These are phyloP conservation scores for Taphrina betulina DNA, from an alignment of 1,139 yeast species.

Conservation along the genomic window DNA sequence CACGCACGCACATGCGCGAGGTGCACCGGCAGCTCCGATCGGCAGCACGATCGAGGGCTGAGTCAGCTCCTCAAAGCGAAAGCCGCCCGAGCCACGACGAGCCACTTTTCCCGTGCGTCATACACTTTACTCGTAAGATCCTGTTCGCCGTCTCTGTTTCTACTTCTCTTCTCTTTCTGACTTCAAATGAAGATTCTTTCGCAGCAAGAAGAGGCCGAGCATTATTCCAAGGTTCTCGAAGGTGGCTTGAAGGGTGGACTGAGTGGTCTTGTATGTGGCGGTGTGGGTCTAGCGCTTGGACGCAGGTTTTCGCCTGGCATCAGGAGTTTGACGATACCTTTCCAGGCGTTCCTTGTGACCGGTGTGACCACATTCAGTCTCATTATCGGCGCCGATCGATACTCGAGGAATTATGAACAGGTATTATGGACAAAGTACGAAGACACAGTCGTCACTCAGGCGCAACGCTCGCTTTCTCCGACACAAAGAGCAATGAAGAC, in stretches of 20 bases:
- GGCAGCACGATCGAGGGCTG: too few relatives aligned
- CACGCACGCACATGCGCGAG: too few relatives aligned
- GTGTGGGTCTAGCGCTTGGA: constrained; percentile 18
- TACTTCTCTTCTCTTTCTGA: too few relatives aligned
- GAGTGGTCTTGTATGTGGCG: constrained; percentile 8
- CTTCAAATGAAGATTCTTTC: constrained; percentile 31
- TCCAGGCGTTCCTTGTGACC: constrained; percentile 30
- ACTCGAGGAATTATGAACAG: constrained; percentile 26
- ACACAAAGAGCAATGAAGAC: constrained; percentile 12
- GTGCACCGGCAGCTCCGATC: too few relatives aligned
- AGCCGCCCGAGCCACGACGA: too few relatives aligned
- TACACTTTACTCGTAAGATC: too few relatives aligned
- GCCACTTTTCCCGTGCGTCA: too few relatives aligned
- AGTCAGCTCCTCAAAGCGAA: too few relatives aligned
- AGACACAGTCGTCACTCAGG: constrained; percentile 8
- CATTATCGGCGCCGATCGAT: constrained; percentile 32
- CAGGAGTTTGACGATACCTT: constrained; percentile 21
- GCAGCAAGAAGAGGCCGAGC: constrained; percentile 25
- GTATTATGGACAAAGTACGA: constrained; percentile 9
- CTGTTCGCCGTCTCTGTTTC: too few relatives aligned
- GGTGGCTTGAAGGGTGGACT: constrained; percentile 19
- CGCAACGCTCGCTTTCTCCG: constrained; percentile 18
- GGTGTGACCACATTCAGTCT: constrained; percentile 19
- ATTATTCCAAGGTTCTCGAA: constrained; percentile 23
- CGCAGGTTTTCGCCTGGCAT: constrained; percentile 25